Base-by-base conservation (phyloP, 192 early-diverging fungal genomes). In the Umbelopsis isabellina region DNA sequence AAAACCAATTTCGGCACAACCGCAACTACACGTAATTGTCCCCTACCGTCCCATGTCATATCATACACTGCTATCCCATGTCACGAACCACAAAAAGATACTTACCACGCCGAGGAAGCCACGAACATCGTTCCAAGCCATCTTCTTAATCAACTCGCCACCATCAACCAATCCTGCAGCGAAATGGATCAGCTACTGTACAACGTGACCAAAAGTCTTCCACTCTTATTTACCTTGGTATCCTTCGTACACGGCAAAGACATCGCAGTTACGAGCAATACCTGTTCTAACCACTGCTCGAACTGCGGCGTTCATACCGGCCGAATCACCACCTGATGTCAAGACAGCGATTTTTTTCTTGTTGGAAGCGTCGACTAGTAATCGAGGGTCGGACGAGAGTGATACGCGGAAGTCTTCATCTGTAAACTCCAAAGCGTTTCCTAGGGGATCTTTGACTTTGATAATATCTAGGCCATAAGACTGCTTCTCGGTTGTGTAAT, bases 281-380 rank as follows among this genome's bases (percentile, higher is more conserved):
- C 93, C 90, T 72, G 94, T 90, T 27, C 97, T 88, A 15, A 96
- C 95, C 25, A 97, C 92, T 9, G 92, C 88, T 25, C 97, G 85
- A 30, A 99, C 97, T 25, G 90, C 92, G 23, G 97, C 92, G 73
- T 99, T 99, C 97, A 99, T 99, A 27, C 97, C 97, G n/a, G 91
- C 92, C 12, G 93, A 91, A 76, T 99, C 97, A 37, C 97, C 97
- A 35, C 97, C 97, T 45, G 91, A 92, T 12, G 97, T 99, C 44
- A 99, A 78, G 30, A 99, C 87, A 30, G 93, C 97, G 83, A 99
- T 95, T 75, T 89, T 91, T 80, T 95, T 94, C 22, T 67, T 70
- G 3, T 49, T 65, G 15, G 45, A 35, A 48, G 74, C 48, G 22
- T 52, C 18, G 13, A 70, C 49, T 23, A 52, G 2, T 47, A 49